phyloP scores from a whole-genome alignment of 768 basidiomycete genomes.

The Filobasidium floriforme region DNA sequence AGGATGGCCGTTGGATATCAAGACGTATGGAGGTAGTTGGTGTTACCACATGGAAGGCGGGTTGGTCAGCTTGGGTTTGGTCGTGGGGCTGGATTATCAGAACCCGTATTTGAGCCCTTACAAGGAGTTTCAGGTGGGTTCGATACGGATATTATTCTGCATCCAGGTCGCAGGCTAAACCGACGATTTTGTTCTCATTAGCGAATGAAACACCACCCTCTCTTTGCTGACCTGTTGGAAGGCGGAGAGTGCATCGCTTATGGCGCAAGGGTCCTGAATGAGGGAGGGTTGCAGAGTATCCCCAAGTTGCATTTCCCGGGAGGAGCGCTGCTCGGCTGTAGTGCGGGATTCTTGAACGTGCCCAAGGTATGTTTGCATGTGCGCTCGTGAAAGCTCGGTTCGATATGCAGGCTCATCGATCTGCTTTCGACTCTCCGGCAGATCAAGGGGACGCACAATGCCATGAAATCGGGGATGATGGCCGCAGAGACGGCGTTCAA shows the following conservation, averaged over 20 bases:
- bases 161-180: no score
- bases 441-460: constrained; percentile 97
- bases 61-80: constrained; percentile 80
- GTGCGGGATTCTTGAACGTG: constrained; percentile 81
- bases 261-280: constrained; percentile 79
- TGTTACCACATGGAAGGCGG: constrained; percentile 92
- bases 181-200: constrained; percentile 31
- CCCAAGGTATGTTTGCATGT: constrained; percentile 54
- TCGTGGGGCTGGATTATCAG: constrained; percentile 86
- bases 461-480: constrained; percentile 98
- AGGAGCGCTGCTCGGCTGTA: constrained; percentile 87
- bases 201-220: constrained; percentile 95
- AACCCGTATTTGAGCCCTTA: constrained; percentile 91
- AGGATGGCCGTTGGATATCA: constrained; percentile 79
- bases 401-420: neutral
- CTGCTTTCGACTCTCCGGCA: constrained; percentile 8
- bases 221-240: constrained; percentile 71
- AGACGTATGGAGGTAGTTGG: constrained; percentile 88
- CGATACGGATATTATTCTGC: no score
- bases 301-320: constrained; percentile 85
- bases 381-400: neutral
- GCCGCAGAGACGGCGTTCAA: constrained; percentile 82
- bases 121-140: constrained; percentile 75
- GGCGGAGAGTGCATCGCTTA: constrained; percentile 77
- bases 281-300: constrained; percentile 87